phyloP scores from a whole-genome alignment of 192 early-diverging fungal genomes.

The Coemansia sp. region DNA sequence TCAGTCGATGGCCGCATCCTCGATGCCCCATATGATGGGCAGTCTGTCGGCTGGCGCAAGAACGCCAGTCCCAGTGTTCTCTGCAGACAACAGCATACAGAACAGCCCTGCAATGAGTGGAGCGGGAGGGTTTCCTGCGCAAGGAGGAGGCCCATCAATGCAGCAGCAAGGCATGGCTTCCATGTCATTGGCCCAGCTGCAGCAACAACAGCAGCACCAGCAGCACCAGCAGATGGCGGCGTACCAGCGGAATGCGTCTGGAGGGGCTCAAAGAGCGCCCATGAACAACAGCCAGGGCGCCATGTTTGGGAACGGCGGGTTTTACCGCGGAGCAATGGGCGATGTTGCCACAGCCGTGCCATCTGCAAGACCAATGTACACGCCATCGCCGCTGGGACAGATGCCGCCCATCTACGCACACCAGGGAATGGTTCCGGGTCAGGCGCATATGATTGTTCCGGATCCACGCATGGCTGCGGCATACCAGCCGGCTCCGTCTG shows the following conservation, averaged over 20 bases:
- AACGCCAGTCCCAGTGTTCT: slow-evolving; percentile 1
- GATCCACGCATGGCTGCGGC: slow-evolving; percentile 7
- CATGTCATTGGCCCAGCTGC: slow-evolving; percentile 3
- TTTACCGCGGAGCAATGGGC: slow-evolving; percentile 11
- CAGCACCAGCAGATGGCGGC: slow-evolving; percentile 25
- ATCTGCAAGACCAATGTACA: slow-evolving; percentile 13
- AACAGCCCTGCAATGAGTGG: slow-evolving; percentile 4
- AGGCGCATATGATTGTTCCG: slow-evolving; percentile 4
- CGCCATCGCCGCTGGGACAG: slow-evolving; percentile 44
- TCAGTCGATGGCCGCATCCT: neutral
- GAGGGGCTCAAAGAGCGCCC: slow-evolving; percentile 1
- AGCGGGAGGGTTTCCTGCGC: neutral
- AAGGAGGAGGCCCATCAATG: neutral
- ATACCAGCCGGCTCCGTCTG: neutral
- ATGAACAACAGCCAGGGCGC: slow-evolving; percentile 10
- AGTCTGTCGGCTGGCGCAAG: slow-evolving; percentile 9
- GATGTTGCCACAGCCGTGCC: slow-evolving; percentile 4
- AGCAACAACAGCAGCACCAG: slow-evolving; percentile 15
- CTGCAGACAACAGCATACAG: neutral
- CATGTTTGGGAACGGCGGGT: slow-evolving; percentile 24
- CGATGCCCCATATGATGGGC: slow-evolving; percentile 1
- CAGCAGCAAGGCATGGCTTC: neutral
- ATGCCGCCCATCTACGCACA: slow-evolving; percentile 19
- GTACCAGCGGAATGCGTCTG: slow-evolving; percentile 9
- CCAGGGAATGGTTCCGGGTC: slow-evolving; percentile 10